Percentiles rank a stretch among this genome's conserved stretches.
Conservation (phyloP, 2,329 filamentous ascomycete genomes). For the Cercospora beticola region DNA sequence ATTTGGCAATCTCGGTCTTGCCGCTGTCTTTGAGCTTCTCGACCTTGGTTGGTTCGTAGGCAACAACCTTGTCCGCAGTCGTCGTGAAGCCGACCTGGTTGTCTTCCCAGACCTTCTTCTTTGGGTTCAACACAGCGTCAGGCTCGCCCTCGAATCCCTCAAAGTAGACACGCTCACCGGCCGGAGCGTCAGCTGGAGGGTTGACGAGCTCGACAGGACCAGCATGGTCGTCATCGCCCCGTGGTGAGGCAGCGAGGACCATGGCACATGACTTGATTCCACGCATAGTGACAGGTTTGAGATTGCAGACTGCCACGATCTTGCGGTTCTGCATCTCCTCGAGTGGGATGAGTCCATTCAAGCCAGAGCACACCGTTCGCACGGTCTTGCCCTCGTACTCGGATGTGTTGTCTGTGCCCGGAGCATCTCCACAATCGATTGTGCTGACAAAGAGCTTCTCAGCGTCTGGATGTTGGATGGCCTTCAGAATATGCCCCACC, state of each 20-base stretch:
- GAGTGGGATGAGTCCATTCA: slow-evolving; percentile 88
- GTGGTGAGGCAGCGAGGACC: slow-evolving; percentile 93
- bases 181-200: slow-evolving; percentile 73
- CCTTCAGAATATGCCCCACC: slow-evolving; percentile 96
- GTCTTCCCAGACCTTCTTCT: slow-evolving; percentile 99
- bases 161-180: slow-evolving; percentile 87
- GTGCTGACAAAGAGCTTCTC: slow-evolving; percentile 95
- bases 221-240: slow-evolving; percentile 79
- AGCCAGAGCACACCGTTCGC: slow-evolving; percentile 92
- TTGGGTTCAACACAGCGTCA: slow-evolving; percentile 91
- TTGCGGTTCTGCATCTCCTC: slow-evolving; percentile 97
- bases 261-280: slow-evolving; percentile 80
- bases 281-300: slow-evolving; percentile 99
- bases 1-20: slow-evolving; percentile 56
- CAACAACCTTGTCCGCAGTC: slow-evolving; percentile 75
- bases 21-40: slow-evolving; percentile 68
- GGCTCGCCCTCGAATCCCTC: slow-evolving; percentile 93
- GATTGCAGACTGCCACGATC: slow-evolving; percentile 92
- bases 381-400: slow-evolving; percentile 90
- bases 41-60: slow-evolving; percentile 76
- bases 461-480: slow-evolving; percentile 91
- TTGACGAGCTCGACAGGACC: slow-evolving; percentile 89
- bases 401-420: slow-evolving; percentile 81
- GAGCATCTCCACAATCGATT: slow-evolving; percentile 86
- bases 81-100: slow-evolving; percentile 97